phyloP scores from a whole-genome alignment of 2,329 filamentous ascomycete genomes.

The Rutstroemia sydowiana region DNA sequence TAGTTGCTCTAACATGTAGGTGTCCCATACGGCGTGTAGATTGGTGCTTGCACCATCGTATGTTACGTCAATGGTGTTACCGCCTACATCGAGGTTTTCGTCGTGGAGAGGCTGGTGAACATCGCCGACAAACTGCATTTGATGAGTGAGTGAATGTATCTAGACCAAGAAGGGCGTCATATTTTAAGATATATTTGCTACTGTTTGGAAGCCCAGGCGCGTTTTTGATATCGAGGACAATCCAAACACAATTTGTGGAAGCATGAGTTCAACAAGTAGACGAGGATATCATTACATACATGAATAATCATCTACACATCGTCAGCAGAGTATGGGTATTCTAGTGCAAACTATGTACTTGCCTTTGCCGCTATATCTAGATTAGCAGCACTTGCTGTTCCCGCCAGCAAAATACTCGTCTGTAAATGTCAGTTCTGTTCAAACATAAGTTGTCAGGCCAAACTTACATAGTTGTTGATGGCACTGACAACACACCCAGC shows the following conservation, averaged over 20 bases:
- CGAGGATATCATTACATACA: conserved; percentile 26
- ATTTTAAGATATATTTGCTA: conserved; percentile 11
- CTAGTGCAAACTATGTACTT: background rate
- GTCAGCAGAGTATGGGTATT: conserved; percentile 3
- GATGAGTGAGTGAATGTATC: background rate
- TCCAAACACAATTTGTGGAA: conserved; percentile 1
- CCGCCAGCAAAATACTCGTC: conserved; percentile 19
- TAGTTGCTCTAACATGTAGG: conserved; percentile 38
- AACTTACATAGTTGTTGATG: conserved; percentile 25
- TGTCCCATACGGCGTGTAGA: conserved; percentile 60
- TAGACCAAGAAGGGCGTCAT: conserved; percentile 17
- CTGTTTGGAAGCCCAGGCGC: conserved; percentile 2
- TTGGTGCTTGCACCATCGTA: conserved; percentile 53
- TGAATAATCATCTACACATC: conserved; percentile 23
- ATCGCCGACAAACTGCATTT: conserved; percentile 40
- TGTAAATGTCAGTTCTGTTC: conserved; percentile 4
- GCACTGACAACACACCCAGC: conserved; percentile 50
- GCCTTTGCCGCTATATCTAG: conserved; percentile 51
- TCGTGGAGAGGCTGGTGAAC: conserved; percentile 63
- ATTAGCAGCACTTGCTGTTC: conserved; percentile 37
- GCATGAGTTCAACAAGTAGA: background rate
- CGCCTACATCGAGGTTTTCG: conserved; percentile 56
- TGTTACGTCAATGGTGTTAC: conserved; percentile 58
- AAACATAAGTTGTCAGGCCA: background rate
- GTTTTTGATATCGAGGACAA: conserved; percentile 3